These are phyloP conservation scores for Eucalyptus curtisii DNA, from an alignment of 345 rosid species.

Conservation along the genomic window DNA sequence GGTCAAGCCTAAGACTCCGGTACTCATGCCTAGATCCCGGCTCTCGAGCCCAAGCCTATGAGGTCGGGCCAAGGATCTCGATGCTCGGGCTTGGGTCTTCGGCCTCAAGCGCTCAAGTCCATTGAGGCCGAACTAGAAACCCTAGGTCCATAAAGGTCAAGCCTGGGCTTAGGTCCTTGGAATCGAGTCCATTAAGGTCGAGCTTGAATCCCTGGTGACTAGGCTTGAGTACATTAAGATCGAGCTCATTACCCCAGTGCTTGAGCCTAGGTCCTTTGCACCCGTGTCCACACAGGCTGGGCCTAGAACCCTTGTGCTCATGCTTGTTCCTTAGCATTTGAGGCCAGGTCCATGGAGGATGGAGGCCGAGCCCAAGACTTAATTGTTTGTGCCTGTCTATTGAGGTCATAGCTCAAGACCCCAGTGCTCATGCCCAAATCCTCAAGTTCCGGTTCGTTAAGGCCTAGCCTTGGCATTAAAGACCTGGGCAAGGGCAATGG, in stretches of 20 bases:
- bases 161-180: not conserved
- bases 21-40: not conserved
- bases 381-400: no score
- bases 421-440: not conserved
- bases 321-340: not conserved
- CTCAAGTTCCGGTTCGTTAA: not conserved
- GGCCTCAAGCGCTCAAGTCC: not conserved
- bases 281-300: not conserved
- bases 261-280: not conserved
- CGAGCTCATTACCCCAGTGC: not conserved
- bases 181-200: not conserved
- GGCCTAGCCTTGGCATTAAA: not conserved
- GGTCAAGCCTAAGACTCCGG: not conserved
- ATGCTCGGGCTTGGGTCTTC: not conserved
- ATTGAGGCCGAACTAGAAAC: not conserved
- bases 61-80: not conserved
- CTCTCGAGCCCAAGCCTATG: not conserved
- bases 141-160: not conserved
- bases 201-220: not conserved
- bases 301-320: not conserved
- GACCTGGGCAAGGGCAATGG: not conserved
- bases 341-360: not conserved
- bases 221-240: not conserved
- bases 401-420: not conserved
- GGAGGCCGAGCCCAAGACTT: no score